Conservation (phyloP, 352 stramenopile genomes). For the Elongisporangium prolatum region DNA sequence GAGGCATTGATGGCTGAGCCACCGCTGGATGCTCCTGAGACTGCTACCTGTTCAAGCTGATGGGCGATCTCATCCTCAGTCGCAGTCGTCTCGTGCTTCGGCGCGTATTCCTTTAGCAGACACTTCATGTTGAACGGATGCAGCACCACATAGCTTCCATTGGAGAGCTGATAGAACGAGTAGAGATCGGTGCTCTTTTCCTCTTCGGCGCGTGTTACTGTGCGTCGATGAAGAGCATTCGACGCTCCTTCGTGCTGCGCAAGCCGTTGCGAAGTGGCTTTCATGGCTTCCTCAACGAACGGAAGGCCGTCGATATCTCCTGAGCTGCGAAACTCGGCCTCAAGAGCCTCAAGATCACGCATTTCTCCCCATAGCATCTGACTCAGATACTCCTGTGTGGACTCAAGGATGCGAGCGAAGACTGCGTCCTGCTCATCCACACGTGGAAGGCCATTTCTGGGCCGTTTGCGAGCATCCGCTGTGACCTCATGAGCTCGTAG, state of each 20-base stretch:
- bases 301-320: conserved; percentile 71
- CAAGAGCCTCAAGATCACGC: conserved; percentile 62
- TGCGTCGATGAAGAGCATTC: background rate
- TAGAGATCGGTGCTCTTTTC: conserved; percentile 37
- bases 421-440: conserved; percentile 61
- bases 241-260: conserved; percentile 14
- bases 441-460: conserved; percentile 33
- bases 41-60: background rate
- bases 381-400: conserved; percentile 56
- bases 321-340: conserved; percentile 63
- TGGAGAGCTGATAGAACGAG: conserved; percentile 83
- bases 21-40: background rate
- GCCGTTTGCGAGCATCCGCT: conserved; percentile 20
- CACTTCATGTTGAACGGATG: conserved; percentile 90
- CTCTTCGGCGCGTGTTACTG: conserved; percentile 2
- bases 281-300: conserved; percentile 79
- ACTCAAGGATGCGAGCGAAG: conserved; percentile 72
- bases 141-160: conserved; percentile 86
- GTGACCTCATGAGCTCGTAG: conserved; percentile 14
- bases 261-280: conserved; percentile 56
- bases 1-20: conserved; percentile 2
- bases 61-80: background rate
- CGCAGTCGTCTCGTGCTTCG: conserved; percentile 17
- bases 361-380: conserved; percentile 60
- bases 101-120: conserved; percentile 69